These are phyloP conservation scores for Cadophora gregata DNA, from an alignment of 2,329 filamentous ascomycete genomes.

Conservation along the genomic window DNA sequence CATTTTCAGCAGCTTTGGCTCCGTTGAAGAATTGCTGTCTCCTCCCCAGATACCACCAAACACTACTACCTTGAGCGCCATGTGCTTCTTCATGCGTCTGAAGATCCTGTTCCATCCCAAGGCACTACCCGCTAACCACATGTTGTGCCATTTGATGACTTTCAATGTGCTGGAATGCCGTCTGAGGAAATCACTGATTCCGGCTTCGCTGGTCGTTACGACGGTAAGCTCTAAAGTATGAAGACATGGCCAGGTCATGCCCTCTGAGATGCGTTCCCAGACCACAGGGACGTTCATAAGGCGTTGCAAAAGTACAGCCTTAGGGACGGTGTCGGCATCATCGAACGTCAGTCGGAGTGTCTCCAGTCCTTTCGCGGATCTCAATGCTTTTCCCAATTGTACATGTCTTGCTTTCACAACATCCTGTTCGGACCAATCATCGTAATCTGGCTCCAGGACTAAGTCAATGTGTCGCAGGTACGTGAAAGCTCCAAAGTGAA, in stretches of 20 bases:
- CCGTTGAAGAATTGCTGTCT: neutral
- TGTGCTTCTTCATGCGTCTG: constrained; percentile 7
- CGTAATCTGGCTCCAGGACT: constrained; percentile 3
- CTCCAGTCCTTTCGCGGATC: constrained; percentile 6
- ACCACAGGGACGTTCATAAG: constrained; percentile 4
- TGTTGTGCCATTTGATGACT: constrained; percentile 8
- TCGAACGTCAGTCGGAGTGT: neutral
- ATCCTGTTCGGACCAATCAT: neutral
- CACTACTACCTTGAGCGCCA: neutral
- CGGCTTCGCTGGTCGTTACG: neutral
- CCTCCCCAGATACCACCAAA: constrained; percentile 10
- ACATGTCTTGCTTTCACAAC: neutral
- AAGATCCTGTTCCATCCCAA: constrained; percentile 5
- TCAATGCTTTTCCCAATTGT: neutral
- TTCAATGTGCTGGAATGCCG: neutral
- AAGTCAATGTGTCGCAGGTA: constrained; percentile 8
- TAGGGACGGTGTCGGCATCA: neutral
- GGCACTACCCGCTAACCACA: neutral
- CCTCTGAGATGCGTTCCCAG: neutral
- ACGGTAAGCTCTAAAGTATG: constrained; percentile 2
- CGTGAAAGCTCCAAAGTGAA: constrained; percentile 1
- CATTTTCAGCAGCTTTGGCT: neutral
- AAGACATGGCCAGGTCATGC: neutral
- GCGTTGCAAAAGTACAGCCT: neutral
- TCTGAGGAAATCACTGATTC: neutral